Evolutionary conservation across 495 filamentous ascomycete genomes (phyloP).

Genomic region (Staphylotrichum tortipilum): DNA sequence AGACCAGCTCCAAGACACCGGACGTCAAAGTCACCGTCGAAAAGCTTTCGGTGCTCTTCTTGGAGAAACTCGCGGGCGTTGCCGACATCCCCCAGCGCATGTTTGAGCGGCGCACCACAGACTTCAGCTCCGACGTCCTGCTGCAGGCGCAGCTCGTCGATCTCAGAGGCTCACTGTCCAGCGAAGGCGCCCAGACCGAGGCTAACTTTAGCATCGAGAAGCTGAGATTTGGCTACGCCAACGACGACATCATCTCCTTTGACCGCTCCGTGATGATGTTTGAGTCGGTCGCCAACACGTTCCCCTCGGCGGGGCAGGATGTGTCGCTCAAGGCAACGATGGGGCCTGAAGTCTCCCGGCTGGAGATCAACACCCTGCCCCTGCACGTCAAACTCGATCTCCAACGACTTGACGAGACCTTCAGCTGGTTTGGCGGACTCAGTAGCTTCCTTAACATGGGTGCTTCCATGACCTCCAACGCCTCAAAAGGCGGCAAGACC

Average conservation of each 20-base stretch:
- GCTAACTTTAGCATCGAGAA: conserved; percentile 49
- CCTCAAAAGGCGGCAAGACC: conserved; percentile 41
- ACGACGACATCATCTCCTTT: conserved; percentile 71
- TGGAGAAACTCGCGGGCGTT: conserved; percentile 51
- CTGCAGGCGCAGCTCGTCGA: conserved; percentile 41
- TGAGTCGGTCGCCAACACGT: conserved; percentile 57
- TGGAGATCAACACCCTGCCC: conserved; percentile 75
- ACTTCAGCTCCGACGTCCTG: conserved; percentile 39
- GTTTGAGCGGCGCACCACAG: conserved; percentile 22
- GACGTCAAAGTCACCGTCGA: conserved; percentile 45
- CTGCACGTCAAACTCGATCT: conserved; percentile 71
- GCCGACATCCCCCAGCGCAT: conserved; percentile 31
- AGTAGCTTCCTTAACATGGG: conserved; percentile 86
- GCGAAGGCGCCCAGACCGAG: conserved; percentile 23
- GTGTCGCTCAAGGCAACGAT: conserved; percentile 53
- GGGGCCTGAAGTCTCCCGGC: conserved; percentile 41
- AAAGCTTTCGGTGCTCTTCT: conserved; percentile 52
- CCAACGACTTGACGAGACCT: conserved; percentile 72
- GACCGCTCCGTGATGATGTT: conserved; percentile 56
- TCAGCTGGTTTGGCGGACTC: conserved; percentile 83
- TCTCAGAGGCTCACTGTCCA: conserved; percentile 32
- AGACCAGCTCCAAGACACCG: conserved; percentile 19
- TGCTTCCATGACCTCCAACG: conserved; percentile 69
- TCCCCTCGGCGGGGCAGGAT: conserved; percentile 52
- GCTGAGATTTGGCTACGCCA: conserved; percentile 63